These are phyloP conservation scores for Gliomastix tumulicola DNA, from an alignment of 2,329 filamentous ascomycete genomes.

Conservation along the genomic window DNA sequence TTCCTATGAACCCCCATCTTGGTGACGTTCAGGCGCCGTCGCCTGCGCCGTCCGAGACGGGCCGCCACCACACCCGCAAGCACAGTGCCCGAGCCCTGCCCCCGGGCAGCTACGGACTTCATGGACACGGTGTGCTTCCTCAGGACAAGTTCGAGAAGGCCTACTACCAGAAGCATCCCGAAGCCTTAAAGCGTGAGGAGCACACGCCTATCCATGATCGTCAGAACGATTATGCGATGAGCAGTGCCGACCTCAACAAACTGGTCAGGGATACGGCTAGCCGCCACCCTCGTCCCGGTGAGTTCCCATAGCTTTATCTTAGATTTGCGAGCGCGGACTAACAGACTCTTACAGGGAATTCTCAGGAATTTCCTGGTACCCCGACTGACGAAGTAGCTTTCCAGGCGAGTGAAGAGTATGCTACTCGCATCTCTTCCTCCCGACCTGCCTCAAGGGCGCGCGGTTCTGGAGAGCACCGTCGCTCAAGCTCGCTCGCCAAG, in stretches of 20 bases:
- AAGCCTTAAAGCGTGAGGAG: constrained; percentile 65
- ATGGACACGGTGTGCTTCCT: constrained; percentile 72
- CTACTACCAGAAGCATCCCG: constrained; percentile 90
- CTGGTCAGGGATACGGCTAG: constrained; percentile 69
- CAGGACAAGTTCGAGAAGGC: constrained; percentile 82
- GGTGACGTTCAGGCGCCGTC: constrained; percentile 96
- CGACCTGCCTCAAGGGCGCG: constrained; percentile 34
- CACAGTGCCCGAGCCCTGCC: constrained; percentile 66
- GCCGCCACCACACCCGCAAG: constrained; percentile 60
- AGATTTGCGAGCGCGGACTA: neutral
- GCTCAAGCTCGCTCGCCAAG: constrained; percentile 2
- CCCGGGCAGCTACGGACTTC: constrained; percentile 86
- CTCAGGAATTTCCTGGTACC: constrained; percentile 58
- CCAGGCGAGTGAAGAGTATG: constrained; percentile 78
- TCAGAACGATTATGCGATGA: constrained; percentile 71
- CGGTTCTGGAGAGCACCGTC: too few relatives aligned
- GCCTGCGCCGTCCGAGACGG: constrained; percentile 50
- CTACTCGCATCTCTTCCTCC: constrained; percentile 68
- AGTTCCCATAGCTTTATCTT: constrained; percentile 12
- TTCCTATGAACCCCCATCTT: constrained; percentile 88
- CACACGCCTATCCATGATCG: constrained; percentile 48
- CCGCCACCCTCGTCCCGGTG: constrained; percentile 45
- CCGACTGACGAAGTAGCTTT: constrained; percentile 90
- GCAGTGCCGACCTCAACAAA: constrained; percentile 83
- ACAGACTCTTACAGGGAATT: constrained; percentile 48